Evolutionary conservation across 164 flowering plant species (phyloP).

Genomic region (Vitis cinerea): DNA sequence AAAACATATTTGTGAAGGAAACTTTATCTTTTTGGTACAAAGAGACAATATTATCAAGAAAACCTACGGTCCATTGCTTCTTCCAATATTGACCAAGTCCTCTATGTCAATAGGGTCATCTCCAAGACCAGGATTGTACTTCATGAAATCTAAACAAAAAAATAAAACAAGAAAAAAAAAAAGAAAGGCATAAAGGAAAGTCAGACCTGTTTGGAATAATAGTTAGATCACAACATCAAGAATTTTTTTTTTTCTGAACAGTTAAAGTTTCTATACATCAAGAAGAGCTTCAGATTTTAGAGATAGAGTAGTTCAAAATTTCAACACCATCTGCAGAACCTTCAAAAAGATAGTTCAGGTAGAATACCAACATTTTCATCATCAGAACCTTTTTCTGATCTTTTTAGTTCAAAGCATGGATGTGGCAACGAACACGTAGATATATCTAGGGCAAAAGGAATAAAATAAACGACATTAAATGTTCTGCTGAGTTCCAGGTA

Average conservation of each 20-base stretch:
- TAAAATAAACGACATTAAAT: too few relatives aligned
- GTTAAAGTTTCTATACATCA: too few relatives aligned
- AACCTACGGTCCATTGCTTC: slow-evolving; percentile 82
- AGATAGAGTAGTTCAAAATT: too few relatives aligned
- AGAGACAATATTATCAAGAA: slow-evolving; percentile 8
- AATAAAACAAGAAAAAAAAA: not conserved
- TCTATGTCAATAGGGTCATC: slow-evolving; percentile 96
- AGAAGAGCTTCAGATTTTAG: too few relatives aligned
- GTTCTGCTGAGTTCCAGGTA: too few relatives aligned
- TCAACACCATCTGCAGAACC: not conserved
- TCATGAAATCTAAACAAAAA: slow-evolving; percentile 52
- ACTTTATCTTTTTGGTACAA: not conserved
- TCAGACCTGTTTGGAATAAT: not conserved
- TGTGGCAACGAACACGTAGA: too few relatives aligned
- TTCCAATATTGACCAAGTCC: slow-evolving; percentile 89
- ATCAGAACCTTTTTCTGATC: too few relatives aligned
- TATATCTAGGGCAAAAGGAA: too few relatives aligned
- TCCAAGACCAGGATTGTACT: slow-evolving; percentile 66
- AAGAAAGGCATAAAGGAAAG: not conserved
- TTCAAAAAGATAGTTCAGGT: too few relatives aligned
- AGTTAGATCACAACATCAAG: not conserved
- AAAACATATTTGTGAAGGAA: not conserved
- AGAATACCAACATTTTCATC: too few relatives aligned
- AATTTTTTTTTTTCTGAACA: too few relatives aligned
- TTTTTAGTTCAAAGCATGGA: too few relatives aligned